Conservation (phyloP, 768 basidiomycete species). For the Lentinula lateritia region DNA sequence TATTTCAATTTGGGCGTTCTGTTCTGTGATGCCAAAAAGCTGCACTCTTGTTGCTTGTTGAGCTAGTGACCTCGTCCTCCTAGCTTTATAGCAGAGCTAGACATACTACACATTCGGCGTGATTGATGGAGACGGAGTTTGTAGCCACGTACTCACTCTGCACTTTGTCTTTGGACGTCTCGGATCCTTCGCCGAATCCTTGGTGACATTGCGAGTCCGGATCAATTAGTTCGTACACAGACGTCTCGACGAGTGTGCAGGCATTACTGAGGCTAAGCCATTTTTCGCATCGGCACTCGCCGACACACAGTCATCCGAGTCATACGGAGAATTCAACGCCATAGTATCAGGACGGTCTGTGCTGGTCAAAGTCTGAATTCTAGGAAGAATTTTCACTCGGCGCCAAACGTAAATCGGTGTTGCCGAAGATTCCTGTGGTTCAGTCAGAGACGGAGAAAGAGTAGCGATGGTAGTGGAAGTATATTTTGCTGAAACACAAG, state of each 20-base stretch:
- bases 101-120: background rate
- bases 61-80: background rate
- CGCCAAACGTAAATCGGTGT: background rate
- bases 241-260: background rate
- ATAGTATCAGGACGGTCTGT: background rate
- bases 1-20: no score
- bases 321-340: background rate
- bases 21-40: background rate
- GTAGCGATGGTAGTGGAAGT: background rate
- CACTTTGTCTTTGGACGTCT: background rate
- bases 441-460: no score
- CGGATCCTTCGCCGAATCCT: background rate
- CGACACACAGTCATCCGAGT: background rate
- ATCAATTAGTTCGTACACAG: background rate
- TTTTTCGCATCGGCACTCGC: background rate
- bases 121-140: background rate
- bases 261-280: background rate
- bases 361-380: background rate
- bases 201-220: background rate
- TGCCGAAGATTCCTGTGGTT: background rate
- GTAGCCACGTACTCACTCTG: background rate
- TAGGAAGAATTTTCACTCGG: background rate
- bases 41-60: background rate
- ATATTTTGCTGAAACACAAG: background rate
- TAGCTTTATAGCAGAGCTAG: background rate